These are phyloP conservation scores for Claviceps purpurea DNA, from an alignment of 2,329 filamentous ascomycete genomes.

Conservation along the genomic window DNA sequence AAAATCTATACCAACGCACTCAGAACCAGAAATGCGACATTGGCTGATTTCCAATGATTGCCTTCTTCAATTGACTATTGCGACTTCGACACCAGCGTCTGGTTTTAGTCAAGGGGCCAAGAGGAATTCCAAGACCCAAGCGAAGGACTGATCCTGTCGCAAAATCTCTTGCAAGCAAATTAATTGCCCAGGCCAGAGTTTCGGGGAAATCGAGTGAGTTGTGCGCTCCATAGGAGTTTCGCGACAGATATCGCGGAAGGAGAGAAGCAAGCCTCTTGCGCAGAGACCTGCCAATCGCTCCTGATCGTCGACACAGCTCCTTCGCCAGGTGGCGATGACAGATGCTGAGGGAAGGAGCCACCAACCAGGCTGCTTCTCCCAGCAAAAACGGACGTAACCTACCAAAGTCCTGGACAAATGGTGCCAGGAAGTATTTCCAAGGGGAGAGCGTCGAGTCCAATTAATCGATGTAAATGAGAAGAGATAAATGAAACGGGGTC, in stretches of 20 bases:
- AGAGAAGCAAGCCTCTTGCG: neutral
- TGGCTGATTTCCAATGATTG: constrained; percentile 3
- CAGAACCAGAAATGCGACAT: neutral
- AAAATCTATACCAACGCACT: constrained; percentile 7
- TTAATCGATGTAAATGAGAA: neutral
- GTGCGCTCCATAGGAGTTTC: neutral
- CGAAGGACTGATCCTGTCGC: neutral
- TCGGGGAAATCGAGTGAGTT: neutral
- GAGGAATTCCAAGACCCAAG: neutral
- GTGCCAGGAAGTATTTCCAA: neutral
- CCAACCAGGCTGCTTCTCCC: neutral
- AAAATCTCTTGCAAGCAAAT: neutral
- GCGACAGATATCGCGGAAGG: neutral
- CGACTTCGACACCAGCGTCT: neutral
- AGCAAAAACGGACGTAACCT: neutral
- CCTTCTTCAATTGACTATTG: constrained; percentile 6
- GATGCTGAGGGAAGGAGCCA: constrained; percentile 1
- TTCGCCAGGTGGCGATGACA: neutral
- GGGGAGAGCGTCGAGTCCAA: neutral
- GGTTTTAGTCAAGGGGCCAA: neutral
- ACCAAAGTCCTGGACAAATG: neutral
- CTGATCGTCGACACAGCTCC: neutral
- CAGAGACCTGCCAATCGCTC: neutral
- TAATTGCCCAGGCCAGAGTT: neutral
- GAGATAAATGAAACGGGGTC: neutral